Evolutionary conservation across 441 rosid genomes (phyloP), one percentile per base, ranked within the genome.

Genomic region (Flueggea neowawraea): DNA sequence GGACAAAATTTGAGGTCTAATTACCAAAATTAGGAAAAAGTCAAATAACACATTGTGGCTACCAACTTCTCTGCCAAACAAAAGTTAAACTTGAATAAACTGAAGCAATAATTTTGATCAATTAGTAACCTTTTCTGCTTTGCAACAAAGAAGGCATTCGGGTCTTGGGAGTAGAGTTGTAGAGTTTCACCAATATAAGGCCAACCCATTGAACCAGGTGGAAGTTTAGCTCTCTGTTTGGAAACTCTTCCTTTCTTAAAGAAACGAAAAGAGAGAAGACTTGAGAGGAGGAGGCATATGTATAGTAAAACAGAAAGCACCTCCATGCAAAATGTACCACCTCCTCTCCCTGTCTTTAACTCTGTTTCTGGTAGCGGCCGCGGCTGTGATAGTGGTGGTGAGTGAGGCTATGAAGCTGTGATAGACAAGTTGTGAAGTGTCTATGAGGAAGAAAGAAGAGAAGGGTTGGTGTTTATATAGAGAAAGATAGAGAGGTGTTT

Each of bases 191-290:
- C 98, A 7, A 93, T 55, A 69, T 67, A 81, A 58, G 98, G 98
- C 97, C 87, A 88, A 13, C 97, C 97, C 90, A 86, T 72, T 61
- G 97, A 88, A 61, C 98, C 98, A 10, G 98, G 96, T 52, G 96
- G 96, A 55, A 90, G 95, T 75, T 80, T 10, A 47, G 69, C 36
- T 70, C 55, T 71, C 53, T 58, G 51, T 57, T 61, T 55, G 45
- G 60, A 55, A 52, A 53, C 8, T 67, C 47, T 62, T 22, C 12
- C 72, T 49, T 31, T 63, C 12, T 55, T 12, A 31, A 71, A 36
- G 15, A 70, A 44, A 6, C 41, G 59, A 55, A 60, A 76, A 48
- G 73, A 78, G 52, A 80, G 66, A 49, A 84, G 70, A 50, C 66
- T 57, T 16, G 64, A 80, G 61, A 84, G 71, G 32, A 76, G 60